phyloP scores from a whole-genome alignment of 1,284 basidiomycete genomes.

The Meripilus lineatus region DNA sequence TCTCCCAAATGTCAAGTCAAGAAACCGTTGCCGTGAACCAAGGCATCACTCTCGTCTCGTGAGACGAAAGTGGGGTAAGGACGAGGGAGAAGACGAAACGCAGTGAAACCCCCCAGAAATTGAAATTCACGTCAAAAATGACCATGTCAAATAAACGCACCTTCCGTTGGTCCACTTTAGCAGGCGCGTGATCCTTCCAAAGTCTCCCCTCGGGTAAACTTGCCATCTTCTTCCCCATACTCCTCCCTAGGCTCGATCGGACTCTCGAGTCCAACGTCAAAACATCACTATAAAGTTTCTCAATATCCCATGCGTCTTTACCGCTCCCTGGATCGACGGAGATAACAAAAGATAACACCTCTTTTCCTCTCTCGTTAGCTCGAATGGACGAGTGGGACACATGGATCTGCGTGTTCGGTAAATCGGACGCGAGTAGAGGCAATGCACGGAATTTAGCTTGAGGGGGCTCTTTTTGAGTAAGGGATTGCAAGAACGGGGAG shows the following conservation, averaged over 20 bases:
- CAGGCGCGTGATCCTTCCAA: conserved; percentile 96
- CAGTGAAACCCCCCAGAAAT: conserved; percentile 4
- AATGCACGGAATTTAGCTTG: conserved; percentile 57
- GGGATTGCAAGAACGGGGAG: conserved; percentile 2
- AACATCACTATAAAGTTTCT: conserved; percentile 93
- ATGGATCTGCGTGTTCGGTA: conserved; percentile 55
- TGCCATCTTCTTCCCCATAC: conserved; percentile 73
- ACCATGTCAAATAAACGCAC: conserved; percentile 36
- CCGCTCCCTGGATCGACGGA: conserved; percentile 58
- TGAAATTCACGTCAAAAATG: no score
- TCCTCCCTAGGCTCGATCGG: conserved; percentile 61
- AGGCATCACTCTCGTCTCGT: no score
- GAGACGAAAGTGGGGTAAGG: background rate
- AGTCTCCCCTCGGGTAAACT: conserved; percentile 86
- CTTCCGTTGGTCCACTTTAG: conserved; percentile 93
- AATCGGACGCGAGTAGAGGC: conserved; percentile 62
- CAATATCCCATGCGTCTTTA: conserved; percentile 82
- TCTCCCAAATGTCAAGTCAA: no score
- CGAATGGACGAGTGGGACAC: conserved; percentile 77
- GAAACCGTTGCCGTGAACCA: no score
- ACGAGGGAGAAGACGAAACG: background rate
- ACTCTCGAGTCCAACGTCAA: conserved; percentile 76
- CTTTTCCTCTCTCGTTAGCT: conserved; percentile 82
- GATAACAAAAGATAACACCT: conserved; percentile 81
- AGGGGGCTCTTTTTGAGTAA: background rate